Conservation (phyloP, 768 basidiomycete species). For the Pulveroboletus sp. region DNA sequence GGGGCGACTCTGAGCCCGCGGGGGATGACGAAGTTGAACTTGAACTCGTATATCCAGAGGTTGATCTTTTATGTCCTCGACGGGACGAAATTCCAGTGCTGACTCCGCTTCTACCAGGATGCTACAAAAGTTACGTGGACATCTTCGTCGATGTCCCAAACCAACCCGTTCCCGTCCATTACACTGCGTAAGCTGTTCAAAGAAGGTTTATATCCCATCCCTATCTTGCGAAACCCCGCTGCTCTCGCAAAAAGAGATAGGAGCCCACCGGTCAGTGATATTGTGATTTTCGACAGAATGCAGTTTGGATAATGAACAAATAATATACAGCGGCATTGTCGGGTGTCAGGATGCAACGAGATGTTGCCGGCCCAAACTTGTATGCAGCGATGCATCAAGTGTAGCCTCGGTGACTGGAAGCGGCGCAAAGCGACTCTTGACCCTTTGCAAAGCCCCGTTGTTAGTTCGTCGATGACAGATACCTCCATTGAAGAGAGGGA, state of each 20-base stretch:
- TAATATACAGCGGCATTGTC: slow-evolving; percentile 14
- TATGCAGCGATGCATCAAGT: slow-evolving; percentile 19
- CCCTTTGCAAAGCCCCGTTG: neutral
- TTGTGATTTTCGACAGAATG: neutral
- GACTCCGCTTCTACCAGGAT: slow-evolving; percentile 8
- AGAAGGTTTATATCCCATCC: neutral
- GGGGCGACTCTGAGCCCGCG: too few relatives aligned
- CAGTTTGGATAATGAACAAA: neutral
- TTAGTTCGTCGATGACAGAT: neutral
- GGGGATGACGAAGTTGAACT: slow-evolving; percentile 7
- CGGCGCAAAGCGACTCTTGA: neutral
- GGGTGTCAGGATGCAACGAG: slow-evolving; percentile 12
- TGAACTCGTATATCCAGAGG: slow-evolving; percentile 19
- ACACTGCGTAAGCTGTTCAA: slow-evolving; percentile 2
- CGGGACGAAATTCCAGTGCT: neutral
- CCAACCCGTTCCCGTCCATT: neutral
- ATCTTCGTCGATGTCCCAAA: neutral
- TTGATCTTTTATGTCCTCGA: neutral
- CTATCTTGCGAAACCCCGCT: neutral
- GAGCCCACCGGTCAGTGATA: slow-evolving; percentile 4
- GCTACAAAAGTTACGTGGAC: neutral
- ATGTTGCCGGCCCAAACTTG: neutral
- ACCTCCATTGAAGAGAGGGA: neutral
- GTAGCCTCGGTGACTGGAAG: slow-evolving; percentile 19
- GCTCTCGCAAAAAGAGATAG: neutral